Evolutionary conservation across 257 asterid species (phyloP).

Genomic region (Misopates orontium): DNA sequence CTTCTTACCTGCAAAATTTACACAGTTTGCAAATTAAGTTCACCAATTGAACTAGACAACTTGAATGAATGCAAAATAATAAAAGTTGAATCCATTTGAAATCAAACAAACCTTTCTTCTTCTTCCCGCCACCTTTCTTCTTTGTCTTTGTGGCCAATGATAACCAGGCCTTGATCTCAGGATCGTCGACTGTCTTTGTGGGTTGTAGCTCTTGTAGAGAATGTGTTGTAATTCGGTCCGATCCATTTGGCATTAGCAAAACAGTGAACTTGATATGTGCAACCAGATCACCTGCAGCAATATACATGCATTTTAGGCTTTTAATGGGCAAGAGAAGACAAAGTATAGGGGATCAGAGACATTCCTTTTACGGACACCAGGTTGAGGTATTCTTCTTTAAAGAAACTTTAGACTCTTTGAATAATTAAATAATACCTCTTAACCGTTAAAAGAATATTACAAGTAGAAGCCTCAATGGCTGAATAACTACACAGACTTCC

Average conservation of each 20-base stretch:
- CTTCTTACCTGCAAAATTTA: constrained; percentile 53
- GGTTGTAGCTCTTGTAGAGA: constrained; percentile 69
- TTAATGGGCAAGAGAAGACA: background rate
- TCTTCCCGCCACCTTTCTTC: constrained; percentile 84
- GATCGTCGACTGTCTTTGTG: constrained; percentile 38
- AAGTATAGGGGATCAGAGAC: no score
- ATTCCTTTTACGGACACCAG: no score
- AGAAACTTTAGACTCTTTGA: no score
- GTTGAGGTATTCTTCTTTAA: no score
- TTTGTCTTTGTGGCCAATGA: constrained; percentile 63
- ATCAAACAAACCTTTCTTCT: constrained; percentile 62
- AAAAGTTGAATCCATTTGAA: background rate
- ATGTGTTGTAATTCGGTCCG: constrained; percentile 81
- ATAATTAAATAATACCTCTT: no score
- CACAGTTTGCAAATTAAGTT: background rate
- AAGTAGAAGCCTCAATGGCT: no score
- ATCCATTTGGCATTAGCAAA: constrained; percentile 90
- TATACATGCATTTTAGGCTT: background rate
- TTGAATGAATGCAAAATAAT: background rate
- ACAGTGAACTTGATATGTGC: constrained; percentile 93
- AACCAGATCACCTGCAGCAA: constrained; percentile 75
- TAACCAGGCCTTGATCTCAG: constrained; percentile 45
- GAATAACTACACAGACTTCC: no score
- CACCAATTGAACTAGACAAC: background rate
- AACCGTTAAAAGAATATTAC: no score